Base-by-base conservation (phyloP, 805 yeast genomes). In the Candida alai region DNA sequence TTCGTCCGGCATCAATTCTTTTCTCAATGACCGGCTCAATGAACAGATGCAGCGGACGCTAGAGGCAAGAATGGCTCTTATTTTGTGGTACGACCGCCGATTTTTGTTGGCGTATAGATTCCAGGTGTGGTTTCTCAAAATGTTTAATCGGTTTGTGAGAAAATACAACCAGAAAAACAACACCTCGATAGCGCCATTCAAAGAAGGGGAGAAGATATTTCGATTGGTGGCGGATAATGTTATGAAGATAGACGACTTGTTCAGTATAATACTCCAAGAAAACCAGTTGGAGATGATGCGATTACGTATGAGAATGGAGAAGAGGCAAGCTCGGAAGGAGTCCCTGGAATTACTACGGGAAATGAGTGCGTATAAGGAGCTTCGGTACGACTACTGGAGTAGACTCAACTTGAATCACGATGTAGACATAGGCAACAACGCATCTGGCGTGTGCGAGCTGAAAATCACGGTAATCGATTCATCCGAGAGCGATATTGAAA, bases 321-420 rank as follows among this genome's bases (percentile, higher is more conserved):
- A 29, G 26, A 25, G 12, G 22, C 28, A 21, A 13, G 6, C 30
- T 19, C 23, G 21, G 11, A 23, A 30, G 23, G 8, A 32, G 34
- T 22, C 36, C 17, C 13, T 24, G 24, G 16, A 34, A 33, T 16
- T 31, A 35, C 17, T 38, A 30, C 8, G 19, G 11, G 24, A 22
- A 23, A 42, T 34, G 25, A 39, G 42, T 3, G 34, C 33, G 7
- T 45, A 36, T 27, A 39, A 44, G n/a, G 58, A 56, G 26, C 41
- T 56, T 16, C 46, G 48, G 34, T 65, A 65, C 37, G 49, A 48
- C 28, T 64, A 64, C 42, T 64, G 70, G 68, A 68, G 60, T 34
- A 52, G 45, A 6, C 35, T 61, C 9, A 36, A 48, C 6, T 31
- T 52, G n/a, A n/a, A n/a, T n/a, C n/a, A n/a, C n/a, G n/a, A n/a